Conservation (phyloP, 208 protist genomes). For the Herpetomonas tarakana region DNA sequence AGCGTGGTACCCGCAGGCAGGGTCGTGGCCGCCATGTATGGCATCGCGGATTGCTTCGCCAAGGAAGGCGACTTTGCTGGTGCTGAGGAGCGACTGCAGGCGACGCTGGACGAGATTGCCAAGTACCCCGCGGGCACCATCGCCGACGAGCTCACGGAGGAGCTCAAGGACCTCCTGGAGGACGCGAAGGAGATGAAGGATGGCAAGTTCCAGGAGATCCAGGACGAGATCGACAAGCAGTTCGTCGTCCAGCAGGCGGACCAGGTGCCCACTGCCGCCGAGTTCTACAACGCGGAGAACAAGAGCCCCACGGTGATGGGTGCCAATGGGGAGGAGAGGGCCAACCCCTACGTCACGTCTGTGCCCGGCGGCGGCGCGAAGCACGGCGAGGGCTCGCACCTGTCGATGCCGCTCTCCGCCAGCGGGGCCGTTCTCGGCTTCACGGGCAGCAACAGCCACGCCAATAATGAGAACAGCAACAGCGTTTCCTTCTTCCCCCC, state of each 20-base stretch:
- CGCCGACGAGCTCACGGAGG: slow-evolving; percentile 36
- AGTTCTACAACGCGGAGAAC: slow-evolving; percentile 22
- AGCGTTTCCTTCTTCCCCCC: slow-evolving; percentile 76
- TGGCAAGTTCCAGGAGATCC: slow-evolving; percentile 39
- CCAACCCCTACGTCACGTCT: slow-evolving; percentile 50
- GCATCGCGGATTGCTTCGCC: slow-evolving; percentile 82
- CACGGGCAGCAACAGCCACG: slow-evolving; percentile 14
- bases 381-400: slow-evolving; percentile 39
- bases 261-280: slow-evolving; percentile 30
- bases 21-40: slow-evolving; percentile 65
- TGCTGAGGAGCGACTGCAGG: slow-evolving; percentile 62
- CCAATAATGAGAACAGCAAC: slow-evolving; percentile 70
- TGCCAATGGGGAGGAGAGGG: slow-evolving; percentile 50
- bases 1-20: slow-evolving; percentile 40
- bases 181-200: slow-evolving; percentile 78
- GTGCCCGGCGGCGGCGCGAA: slow-evolving; percentile 23
- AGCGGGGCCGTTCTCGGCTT: slow-evolving; percentile 39
- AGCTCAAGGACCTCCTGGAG: slow-evolving; percentile 70
- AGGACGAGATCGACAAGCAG: slow-evolving; percentile 46
- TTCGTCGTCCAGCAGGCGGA: slow-evolving; percentile 33
- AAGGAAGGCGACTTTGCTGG: slow-evolving; percentile 84
- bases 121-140: slow-evolving; percentile 55
- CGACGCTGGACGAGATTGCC: slow-evolving; percentile 52
- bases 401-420: slow-evolving; percentile 78
- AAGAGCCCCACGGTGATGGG: not conserved